phyloP scores from a whole-genome alignment of 495 filamentous ascomycete species.

The Aspergillus incahuasiensis region DNA sequence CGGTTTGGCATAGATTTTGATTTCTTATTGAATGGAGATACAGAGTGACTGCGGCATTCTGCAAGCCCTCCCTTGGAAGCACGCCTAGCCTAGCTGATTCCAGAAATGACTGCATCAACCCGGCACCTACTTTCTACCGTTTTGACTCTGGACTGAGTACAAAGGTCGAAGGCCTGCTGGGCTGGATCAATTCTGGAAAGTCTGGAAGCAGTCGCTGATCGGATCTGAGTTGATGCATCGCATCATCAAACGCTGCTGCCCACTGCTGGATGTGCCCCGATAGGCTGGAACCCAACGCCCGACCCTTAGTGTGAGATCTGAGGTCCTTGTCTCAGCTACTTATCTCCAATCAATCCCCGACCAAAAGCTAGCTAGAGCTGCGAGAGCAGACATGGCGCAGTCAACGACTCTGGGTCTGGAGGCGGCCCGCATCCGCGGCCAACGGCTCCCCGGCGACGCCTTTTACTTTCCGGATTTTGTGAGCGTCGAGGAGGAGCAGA shows the following conservation, averaged over 20 bases:
- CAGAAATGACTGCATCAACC: slow-evolving; percentile 3
- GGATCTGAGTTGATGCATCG: slow-evolving; percentile 7
- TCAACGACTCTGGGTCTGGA: slow-evolving; percentile 28
- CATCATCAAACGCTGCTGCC: too few species aligned
- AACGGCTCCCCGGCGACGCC: slow-evolving; percentile 56
- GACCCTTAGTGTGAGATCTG: background rate
- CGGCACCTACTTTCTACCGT: too few species aligned
- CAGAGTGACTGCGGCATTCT: background rate
- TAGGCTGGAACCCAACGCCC: background rate
- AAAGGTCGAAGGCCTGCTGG: too few species aligned
- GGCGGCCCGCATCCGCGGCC: slow-evolving; percentile 55
- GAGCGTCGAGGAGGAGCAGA: slow-evolving; percentile 64
- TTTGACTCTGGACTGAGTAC: too few species aligned
- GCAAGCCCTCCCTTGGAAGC: background rate
- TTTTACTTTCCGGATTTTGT: slow-evolving; percentile 93
- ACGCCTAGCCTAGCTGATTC: slow-evolving; percentile 3
- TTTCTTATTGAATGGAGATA: too few species aligned
- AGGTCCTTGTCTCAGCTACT: background rate
- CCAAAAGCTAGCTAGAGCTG: background rate
- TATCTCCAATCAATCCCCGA: background rate
- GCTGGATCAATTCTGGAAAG: background rate
- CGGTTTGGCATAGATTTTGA: too few species aligned
- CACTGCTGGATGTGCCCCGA: background rate
- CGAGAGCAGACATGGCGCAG: background rate
- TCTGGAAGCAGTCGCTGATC: background rate